These are phyloP conservation scores for Tuber magnatum DNA, from an alignment of 495 filamentous ascomycete species.

Conservation along the genomic window DNA sequence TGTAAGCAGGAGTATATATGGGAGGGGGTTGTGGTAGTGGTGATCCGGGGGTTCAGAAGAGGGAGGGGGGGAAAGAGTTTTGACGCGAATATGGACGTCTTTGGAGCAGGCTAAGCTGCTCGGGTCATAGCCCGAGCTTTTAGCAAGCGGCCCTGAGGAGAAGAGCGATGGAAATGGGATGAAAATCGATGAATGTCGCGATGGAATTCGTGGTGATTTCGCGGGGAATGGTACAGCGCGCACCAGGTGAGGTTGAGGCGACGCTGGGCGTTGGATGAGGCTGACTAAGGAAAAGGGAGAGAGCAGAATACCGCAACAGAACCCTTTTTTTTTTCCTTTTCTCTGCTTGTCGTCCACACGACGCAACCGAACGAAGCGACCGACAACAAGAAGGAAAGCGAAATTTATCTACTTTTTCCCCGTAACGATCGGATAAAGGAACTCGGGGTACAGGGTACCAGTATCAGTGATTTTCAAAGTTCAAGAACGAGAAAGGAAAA, in stretches of 20 bases:
- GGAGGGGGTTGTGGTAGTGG: slow-evolving; percentile 34
- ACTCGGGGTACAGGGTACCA: not conserved
- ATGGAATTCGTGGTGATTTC: slow-evolving; percentile 39
- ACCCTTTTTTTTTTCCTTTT: not conserved
- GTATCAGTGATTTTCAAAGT: not conserved
- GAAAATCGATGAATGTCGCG: slow-evolving; percentile 38
- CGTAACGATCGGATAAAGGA: not conserved
- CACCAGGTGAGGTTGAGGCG: slow-evolving; percentile 39
- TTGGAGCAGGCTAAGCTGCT: slow-evolving; percentile 39
- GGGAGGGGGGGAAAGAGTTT: slow-evolving; percentile 33
- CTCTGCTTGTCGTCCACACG: not conserved
- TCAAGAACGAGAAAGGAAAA: not conserved
- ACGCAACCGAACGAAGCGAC: slow-evolving; percentile 5
- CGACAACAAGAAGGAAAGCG: not conserved
- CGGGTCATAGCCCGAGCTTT: slow-evolving; percentile 42
- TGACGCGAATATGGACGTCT: slow-evolving; percentile 40
- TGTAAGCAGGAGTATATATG: slow-evolving; percentile 4
- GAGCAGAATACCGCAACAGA: not conserved
- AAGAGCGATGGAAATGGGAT: slow-evolving; percentile 35
- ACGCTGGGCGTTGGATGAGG: slow-evolving; percentile 36
- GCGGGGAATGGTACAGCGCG: slow-evolving; percentile 39
- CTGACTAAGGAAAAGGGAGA: slow-evolving; percentile 28
- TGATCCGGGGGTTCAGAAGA: slow-evolving; percentile 30
- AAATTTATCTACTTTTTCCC: not conserved
- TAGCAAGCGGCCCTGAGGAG: slow-evolving; percentile 33